Percentiles rank a stretch among this genome's conserved stretches.
These are phyloP conservation scores for Trichoderma erinaceum DNA, from an alignment of 495 filamentous ascomycete species.

Conservation along the genomic window DNA sequence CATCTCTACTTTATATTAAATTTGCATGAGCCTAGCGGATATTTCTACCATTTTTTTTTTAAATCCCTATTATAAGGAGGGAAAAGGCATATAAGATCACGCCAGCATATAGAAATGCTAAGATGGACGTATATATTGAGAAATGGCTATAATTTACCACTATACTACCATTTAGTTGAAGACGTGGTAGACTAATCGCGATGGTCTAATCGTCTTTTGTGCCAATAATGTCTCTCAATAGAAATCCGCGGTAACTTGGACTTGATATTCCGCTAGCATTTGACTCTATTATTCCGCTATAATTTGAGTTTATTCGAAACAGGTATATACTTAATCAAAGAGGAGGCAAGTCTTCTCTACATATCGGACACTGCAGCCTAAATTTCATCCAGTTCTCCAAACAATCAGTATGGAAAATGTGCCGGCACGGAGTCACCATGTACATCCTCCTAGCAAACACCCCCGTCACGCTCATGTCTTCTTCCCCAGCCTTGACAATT, in stretches of 20 bases:
- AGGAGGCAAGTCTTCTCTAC: constrained; percentile 80
- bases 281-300: not conserved
- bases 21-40: not conserved
- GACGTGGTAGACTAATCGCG: no score
- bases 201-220: no score
- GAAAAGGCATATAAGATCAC: not conserved
- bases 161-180: no score
- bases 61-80: not conserved
- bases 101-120: no score
- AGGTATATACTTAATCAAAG: constrained; percentile 42
- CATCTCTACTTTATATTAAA: not conserved
- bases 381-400: constrained; percentile 96
- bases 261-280: no score
- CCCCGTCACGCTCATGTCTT: constrained; percentile 51
- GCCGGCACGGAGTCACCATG: constrained; percentile 95
- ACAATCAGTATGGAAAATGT: constrained; percentile 91
- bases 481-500: constrained; percentile 57
- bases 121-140: no score
- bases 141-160: no score
- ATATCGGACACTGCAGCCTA: constrained; percentile 90
- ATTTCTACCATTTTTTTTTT: not conserved
- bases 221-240: no score
- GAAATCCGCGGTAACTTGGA: no score
- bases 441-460: constrained; percentile 74
- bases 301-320: not conserved